Evolutionary conservation across 352 stramenopile species (phyloP).

Genomic region (Phytopythium litorale): DNA sequence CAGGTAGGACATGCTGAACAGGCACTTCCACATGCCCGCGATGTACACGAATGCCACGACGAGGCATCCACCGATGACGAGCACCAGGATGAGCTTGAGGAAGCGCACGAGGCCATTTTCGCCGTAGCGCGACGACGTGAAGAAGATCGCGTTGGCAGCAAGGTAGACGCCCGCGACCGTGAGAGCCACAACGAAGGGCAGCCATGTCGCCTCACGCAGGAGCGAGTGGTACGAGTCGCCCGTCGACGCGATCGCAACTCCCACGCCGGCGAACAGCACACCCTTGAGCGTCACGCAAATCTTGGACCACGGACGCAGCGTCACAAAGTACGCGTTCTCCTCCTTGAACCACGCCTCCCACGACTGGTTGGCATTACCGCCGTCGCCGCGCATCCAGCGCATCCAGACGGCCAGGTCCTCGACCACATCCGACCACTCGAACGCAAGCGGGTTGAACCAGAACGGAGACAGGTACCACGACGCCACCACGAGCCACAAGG

Average conservation of each 20-base stretch:
- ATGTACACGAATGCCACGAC: slow-evolving; percentile 61
- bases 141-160: slow-evolving; percentile 54
- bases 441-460: slow-evolving; percentile 98
- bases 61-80: slow-evolving; percentile 73
- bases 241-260: slow-evolving; percentile 80
- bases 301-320: slow-evolving; percentile 88
- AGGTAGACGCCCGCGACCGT: slow-evolving; percentile 59
- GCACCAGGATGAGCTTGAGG: slow-evolving; percentile 66
- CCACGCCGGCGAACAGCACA: slow-evolving; percentile 85
- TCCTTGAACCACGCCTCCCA: slow-evolving; percentile 97
- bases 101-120: slow-evolving; percentile 67
- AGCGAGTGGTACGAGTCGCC: slow-evolving; percentile 66
- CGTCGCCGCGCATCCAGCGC: slow-evolving; percentile 92
- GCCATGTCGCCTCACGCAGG: slow-evolving; percentile 43
- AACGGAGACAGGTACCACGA: slow-evolving; percentile 93
- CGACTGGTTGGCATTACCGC: slow-evolving; percentile 90
- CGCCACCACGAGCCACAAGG: slow-evolving; percentile 92
- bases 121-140: slow-evolving; percentile 47
- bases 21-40: slow-evolving; percentile 88
- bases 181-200: slow-evolving; percentile 54
- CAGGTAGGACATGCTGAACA: slow-evolving; percentile 92
- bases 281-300: slow-evolving; percentile 89
- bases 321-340: slow-evolving; percentile 93
- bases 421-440: slow-evolving; percentile 94
- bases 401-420: slow-evolving; percentile 90